Base-by-base conservation (phyloP, 176 grass and related monocot genomes). In the Miscanthus lutarioriparius region DNA sequence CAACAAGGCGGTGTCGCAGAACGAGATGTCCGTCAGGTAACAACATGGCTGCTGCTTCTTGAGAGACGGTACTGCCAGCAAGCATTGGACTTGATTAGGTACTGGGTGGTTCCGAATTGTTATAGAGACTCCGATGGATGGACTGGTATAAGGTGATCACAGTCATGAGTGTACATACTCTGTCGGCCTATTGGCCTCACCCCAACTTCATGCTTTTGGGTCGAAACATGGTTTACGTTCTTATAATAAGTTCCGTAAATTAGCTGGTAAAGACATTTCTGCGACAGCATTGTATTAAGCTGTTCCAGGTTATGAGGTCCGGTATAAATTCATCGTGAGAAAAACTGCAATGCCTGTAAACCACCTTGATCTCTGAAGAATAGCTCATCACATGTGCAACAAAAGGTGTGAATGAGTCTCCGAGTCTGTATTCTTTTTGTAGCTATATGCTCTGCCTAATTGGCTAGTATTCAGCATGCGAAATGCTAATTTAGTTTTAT, bases 1-100 rank as follows among this genome's bases (percentile, higher is more conserved):
- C 93, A 8, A 98, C 93, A 11, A 90, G 93, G 61, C 91, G 96
- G 74, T 91, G 91, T 65, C 86, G 93, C 17, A 92, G 91, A 76
- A 79, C 84, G 16, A 95, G 96, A 80, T 90, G 91, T n/a, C 82
- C 84, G 0, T 67, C 74, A 32, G 88, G 82, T 35, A 88, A 78
- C 76, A 82, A 69, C 80, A 71, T 85, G 13, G 48, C 85, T 28
- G 73, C 86, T 71, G 58, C 75, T 7, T 78, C 84, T 59, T 92
- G 76, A 91, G 66, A 74, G 38, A 75, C 26, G 26, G 72, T 67
- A 30, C 64, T 35, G 59, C 15, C 76, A 64, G 49, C 38, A 72
- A 77, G 36, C 79, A 75, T 90, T 68, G 58, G 74, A 38, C 53
- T 17, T 58, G 74, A 12, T 85, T 19, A 33, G 75, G 58, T 44